These are phyloP conservation scores for Luzula sylvatica DNA, from an alignment of 176 grass and related monocot genomes.

Conservation along the genomic window DNA sequence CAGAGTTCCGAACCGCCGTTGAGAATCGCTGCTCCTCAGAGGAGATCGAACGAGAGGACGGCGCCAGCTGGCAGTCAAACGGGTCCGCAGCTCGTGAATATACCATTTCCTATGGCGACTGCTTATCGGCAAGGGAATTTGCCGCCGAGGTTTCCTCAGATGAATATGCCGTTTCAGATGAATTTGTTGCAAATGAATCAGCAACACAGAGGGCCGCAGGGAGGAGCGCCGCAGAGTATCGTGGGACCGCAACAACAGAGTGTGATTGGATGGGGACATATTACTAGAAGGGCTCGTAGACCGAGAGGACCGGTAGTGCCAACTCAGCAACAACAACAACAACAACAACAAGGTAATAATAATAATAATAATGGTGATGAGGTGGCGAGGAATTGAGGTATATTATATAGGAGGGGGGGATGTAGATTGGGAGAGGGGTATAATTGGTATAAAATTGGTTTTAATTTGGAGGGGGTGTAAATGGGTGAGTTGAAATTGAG, in stretches of 20 bases:
- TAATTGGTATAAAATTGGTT: conserved; percentile 20
- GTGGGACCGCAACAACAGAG: conserved; percentile 21
- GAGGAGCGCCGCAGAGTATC: conserved; percentile 28
- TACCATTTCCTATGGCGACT: too few relatives aligned
- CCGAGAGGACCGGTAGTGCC: conserved; percentile 38
- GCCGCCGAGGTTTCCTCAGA: background rate
- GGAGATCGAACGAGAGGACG: background rate
- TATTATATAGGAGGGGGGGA: too few relatives aligned
- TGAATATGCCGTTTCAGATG: conserved; percentile 13
- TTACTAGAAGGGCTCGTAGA: conserved; percentile 66
- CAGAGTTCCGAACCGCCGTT: background rate
- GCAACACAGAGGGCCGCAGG: conserved; percentile 18
- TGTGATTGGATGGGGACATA: conserved; percentile 80
- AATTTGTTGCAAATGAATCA: conserved; percentile 16
- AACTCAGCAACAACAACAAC: conserved; percentile 1
- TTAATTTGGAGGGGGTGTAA: background rate
- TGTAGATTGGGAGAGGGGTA: conserved; percentile 1
- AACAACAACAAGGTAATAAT: conserved; percentile 16
- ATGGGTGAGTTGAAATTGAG: conserved; percentile 7
- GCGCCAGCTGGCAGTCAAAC: background rate
- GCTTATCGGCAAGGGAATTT: background rate
- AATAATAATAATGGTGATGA: background rate
- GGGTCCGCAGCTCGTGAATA: background rate
- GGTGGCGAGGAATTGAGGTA: conserved; percentile 7
- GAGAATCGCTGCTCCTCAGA: too few relatives aligned